phyloP scores from a whole-genome alignment of 805 yeast species.

The Scheffersomyces stipitis region DNA sequence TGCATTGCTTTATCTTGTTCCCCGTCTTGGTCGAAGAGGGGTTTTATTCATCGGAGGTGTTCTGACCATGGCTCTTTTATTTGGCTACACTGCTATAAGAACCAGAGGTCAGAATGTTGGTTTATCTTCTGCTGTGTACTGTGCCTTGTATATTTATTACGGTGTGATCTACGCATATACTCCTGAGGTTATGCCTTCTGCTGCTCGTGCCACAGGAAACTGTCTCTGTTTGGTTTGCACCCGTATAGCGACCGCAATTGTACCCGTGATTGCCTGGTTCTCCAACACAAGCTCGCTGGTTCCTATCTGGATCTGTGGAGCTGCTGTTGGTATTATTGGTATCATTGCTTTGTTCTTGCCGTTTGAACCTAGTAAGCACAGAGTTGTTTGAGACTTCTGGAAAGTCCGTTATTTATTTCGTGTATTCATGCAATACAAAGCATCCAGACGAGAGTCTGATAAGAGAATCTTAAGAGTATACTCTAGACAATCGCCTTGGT shows the following conservation, averaged over 20 bases:
- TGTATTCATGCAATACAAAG: background rate
- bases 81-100: constrained; percentile 19
- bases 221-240: constrained; percentile 32
- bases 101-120: constrained; percentile 17
- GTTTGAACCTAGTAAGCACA: constrained; percentile 31
- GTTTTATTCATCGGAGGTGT: constrained; percentile 19
- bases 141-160: constrained; percentile 22
- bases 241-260: constrained; percentile 29
- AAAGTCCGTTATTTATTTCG: constrained; percentile 1
- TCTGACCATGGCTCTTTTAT: constrained; percentile 18
- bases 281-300: constrained; percentile 24
- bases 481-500: too few species aligned
- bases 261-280: constrained; percentile 36
- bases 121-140: constrained; percentile 15
- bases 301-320: constrained; percentile 39
- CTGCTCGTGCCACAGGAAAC: constrained; percentile 37
- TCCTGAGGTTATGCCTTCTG: constrained; percentile 36
- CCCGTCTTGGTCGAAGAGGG: constrained; percentile 17
- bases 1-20: constrained; percentile 18
- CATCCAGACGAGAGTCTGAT: too few species aligned
- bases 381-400: constrained; percentile 19
- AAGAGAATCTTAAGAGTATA: too few species aligned
- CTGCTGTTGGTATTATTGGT: constrained; percentile 31
- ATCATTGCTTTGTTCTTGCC: constrained; percentile 32
- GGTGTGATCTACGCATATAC: constrained; percentile 34